Conservation (phyloP, 2,329 filamentous ascomycete species). For the Mycosphaerella sp. region DNA sequence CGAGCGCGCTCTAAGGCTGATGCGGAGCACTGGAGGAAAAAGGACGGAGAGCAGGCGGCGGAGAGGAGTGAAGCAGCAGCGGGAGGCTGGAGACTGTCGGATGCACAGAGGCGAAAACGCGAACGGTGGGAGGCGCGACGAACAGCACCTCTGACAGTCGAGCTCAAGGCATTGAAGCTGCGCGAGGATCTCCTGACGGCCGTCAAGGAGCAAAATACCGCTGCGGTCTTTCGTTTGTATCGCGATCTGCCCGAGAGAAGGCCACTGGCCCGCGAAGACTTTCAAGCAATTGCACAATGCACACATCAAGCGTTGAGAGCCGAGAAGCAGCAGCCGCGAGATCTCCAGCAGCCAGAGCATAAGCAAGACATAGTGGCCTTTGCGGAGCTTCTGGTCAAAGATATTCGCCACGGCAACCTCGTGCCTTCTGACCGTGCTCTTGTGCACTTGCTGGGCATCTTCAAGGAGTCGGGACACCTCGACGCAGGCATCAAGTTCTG, state of each 20-base stretch:
- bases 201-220: conserved; percentile 17
- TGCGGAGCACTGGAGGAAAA: background rate
- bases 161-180: conserved; percentile 8
- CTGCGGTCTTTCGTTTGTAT: conserved; percentile 21
- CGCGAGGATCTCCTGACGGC: conserved; percentile 20
- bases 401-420: conserved; percentile 35
- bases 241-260: conserved; percentile 14
- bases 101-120: conserved; percentile 15
- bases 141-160: conserved; percentile 1
- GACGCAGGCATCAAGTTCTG: conserved; percentile 38
- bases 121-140: conserved; percentile 10
- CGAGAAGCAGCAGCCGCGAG: conserved; percentile 7
- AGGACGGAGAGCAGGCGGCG: background rate
- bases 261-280: conserved; percentile 14
- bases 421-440: conserved; percentile 37
- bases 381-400: conserved; percentile 36
- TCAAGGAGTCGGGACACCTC: conserved; percentile 41
- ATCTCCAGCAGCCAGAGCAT: conserved; percentile 10
- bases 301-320: conserved; percentile 12
- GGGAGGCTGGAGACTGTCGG: conserved; percentile 1
- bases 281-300: conserved; percentile 16
- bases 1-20: conserved; percentile 1
- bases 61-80: background rate
- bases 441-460: conserved; percentile 44
- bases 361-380: conserved; percentile 27